Percentiles rank a stretch among this genome's conserved stretches.
Conservation (phyloP, 2,329 filamentous ascomycete genomes). For the Fusarium avenaceum region DNA sequence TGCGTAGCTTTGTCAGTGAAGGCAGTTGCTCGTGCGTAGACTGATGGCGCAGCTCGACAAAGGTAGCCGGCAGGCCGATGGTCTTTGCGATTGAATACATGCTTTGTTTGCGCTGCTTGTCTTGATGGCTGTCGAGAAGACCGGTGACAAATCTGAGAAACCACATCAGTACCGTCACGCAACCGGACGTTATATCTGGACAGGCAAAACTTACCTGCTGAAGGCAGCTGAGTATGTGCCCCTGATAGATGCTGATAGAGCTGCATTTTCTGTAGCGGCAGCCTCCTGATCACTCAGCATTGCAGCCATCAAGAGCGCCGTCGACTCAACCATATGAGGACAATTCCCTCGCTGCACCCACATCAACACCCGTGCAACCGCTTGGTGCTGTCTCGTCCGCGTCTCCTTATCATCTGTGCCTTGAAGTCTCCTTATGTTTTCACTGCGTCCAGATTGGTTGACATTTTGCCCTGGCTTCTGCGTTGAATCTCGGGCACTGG, state of each 20-base stretch:
- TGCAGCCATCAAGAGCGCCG: conserved; percentile 78
- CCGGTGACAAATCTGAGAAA: conserved; percentile 79
- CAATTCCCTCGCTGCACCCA: conserved; percentile 82
- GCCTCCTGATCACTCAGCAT: conserved; percentile 71
- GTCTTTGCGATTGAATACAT: conserved; percentile 80
- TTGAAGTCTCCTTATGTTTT: not conserved
- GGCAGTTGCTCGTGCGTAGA: conserved; percentile 91
- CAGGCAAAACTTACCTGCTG: conserved; percentile 69
- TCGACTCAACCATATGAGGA: conserved; percentile 84
- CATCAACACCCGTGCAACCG: conserved; percentile 71
- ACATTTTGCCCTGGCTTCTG: conserved; percentile 7
- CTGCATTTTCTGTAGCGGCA: conserved; percentile 50
- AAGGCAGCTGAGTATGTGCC: conserved; percentile 82
- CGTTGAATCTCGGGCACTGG: conserved; percentile 5
- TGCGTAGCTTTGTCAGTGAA: conserved; percentile 77
- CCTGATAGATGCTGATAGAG: conserved; percentile 69
- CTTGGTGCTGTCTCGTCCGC: conserved; percentile 56
- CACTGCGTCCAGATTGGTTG: not conserved
- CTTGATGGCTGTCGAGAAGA: conserved; percentile 79
- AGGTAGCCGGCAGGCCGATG: conserved; percentile 78
- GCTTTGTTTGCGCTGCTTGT: conserved; percentile 74
- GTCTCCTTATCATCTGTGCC: conserved; percentile 27
- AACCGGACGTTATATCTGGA: not conserved
- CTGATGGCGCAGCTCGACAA: conserved; percentile 91
- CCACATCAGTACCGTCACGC: conserved; percentile 5